Evolutionary conservation across 164 flowering plant species (phyloP), one percentile per base, ranked within the genome.

Genomic region (Aristolochia fimbriata): DNA sequence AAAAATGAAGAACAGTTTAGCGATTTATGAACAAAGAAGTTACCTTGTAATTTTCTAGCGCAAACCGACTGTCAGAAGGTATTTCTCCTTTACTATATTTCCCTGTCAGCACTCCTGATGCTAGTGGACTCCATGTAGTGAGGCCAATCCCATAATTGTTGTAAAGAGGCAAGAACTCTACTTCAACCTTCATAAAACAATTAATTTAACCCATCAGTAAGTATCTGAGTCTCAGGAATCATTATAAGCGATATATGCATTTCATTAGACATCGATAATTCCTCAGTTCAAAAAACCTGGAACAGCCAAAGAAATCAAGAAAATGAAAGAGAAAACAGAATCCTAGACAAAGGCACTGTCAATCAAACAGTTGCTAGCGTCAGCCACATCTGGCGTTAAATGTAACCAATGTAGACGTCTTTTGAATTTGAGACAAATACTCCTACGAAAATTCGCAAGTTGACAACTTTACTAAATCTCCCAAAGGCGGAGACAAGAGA

Each of bases 41-140:
- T 55, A 91, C 99, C 81, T 91, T 94, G 76, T 91, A 94, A 68
- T 91, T 94, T 59, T 94, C 99, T 74, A 91, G 71, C 7, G 99
- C 89, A 80, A 94, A 94, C 19, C 99, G 84, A 70, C 97, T 91
- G 59, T 94, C 99, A 37, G 87, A 48, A 1, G 99, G 99, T 60
- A 85, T 76, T 19, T 23, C 55, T 59, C 87, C 90, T 61, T 83
- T 78, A 73, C 49, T 88, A 73, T 94, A 94, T 71, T 94, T 94
- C 51, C 99, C 99, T 51, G 97, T 91, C 51, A 94, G 82, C 60
- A 91, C 97, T 63, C 97, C 99, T 56, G 97, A 91, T 21, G 97
- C 94, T 53, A 94, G 87, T 45, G 99, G 99, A 67, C 99, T 94
- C 99, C 99, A 94, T 51, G 99, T 94, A 27, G 99, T 94, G 56